These are phyloP conservation scores for Nemania sp. DNA, from an alignment of 2,329 filamentous ascomycete species.

Conservation along the genomic window DNA sequence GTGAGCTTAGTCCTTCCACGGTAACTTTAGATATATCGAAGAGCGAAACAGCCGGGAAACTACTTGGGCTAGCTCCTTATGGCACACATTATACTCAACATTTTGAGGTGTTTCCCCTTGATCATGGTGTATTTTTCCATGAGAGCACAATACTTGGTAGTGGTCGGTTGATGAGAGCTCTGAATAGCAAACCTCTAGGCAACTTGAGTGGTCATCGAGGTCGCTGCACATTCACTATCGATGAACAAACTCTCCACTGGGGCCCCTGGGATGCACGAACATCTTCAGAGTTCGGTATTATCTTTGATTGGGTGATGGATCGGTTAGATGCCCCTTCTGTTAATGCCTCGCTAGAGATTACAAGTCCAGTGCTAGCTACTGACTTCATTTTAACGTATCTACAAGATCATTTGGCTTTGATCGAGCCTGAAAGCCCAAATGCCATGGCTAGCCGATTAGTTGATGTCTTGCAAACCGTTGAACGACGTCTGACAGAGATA, in stretches of 20 bases:
- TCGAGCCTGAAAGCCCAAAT: slow-evolving; percentile 51
- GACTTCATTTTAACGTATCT: slow-evolving; percentile 64
- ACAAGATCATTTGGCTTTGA: slow-evolving; percentile 57
- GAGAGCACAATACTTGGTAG: slow-evolving; percentile 69
- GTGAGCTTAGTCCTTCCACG: slow-evolving; percentile 44
- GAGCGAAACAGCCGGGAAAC: slow-evolving; percentile 51
- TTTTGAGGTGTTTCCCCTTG: slow-evolving; percentile 72
- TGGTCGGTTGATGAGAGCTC: slow-evolving; percentile 60
- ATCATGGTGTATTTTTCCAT: slow-evolving; percentile 68
- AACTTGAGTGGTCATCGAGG: slow-evolving; percentile 50
- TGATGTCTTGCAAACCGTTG: slow-evolving; percentile 59
- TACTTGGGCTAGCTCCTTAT: slow-evolving; percentile 69
- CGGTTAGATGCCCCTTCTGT: slow-evolving; percentile 49
- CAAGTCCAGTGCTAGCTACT: slow-evolving; percentile 50
- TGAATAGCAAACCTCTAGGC: slow-evolving; percentile 49
- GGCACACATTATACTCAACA: slow-evolving; percentile 71
- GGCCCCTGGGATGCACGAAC: slow-evolving; percentile 66
- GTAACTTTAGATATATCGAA: slow-evolving; percentile 39
- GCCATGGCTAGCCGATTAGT: slow-evolving; percentile 59
- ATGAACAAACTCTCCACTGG: slow-evolving; percentile 65
- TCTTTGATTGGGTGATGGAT: slow-evolving; percentile 70
- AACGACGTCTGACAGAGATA: slow-evolving; percentile 52
- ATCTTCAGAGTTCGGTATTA: slow-evolving; percentile 71
- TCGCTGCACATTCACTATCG: slow-evolving; percentile 59
- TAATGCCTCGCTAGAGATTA: slow-evolving; percentile 33